These are phyloP conservation scores for Avena eriantha DNA, from an alignment of 176 grass and related monocot species.

Conservation along the genomic window DNA sequence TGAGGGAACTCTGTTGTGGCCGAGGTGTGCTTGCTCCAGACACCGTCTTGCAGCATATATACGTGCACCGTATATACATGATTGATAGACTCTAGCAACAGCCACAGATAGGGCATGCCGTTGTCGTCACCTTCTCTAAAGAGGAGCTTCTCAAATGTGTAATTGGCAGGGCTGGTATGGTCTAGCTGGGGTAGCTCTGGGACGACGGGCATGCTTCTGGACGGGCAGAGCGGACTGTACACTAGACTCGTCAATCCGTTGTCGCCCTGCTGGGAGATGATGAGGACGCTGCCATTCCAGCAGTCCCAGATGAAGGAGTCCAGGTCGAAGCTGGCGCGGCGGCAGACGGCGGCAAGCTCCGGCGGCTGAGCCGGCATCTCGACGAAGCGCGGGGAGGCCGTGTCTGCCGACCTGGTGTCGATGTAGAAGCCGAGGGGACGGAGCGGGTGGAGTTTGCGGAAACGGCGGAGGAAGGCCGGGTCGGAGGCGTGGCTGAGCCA, in stretches of 20 bases:
- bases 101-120: slow-evolving; percentile 6
- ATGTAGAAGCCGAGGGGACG: neutral
- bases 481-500: slow-evolving; percentile 5
- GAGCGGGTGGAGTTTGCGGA: slow-evolving; percentile 1
- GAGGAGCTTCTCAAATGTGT: slow-evolving; percentile 6
- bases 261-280: neutral
- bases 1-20: neutral
- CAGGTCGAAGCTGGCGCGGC: neutral
- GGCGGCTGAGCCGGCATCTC: neutral
- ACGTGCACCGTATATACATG: neutral
- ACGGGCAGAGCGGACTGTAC: neutral
- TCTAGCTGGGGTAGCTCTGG: neutral
- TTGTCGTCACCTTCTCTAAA: neutral
- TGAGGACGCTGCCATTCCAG: neutral
- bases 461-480: slow-evolving; percentile 11
- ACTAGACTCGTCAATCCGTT: neutral
- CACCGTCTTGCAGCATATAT: slow-evolving; percentile 17
- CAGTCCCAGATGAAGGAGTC: slow-evolving; percentile 4
- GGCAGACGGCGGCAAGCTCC: neutral
- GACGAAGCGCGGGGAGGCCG: neutral
- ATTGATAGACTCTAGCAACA: neutral
- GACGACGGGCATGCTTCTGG: neutral
- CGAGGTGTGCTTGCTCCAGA: neutral
- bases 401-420: neutral
- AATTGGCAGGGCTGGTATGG: neutral